Conservation (phyloP, 345 rosid species). For the Hibiscus mutabilis region DNA sequence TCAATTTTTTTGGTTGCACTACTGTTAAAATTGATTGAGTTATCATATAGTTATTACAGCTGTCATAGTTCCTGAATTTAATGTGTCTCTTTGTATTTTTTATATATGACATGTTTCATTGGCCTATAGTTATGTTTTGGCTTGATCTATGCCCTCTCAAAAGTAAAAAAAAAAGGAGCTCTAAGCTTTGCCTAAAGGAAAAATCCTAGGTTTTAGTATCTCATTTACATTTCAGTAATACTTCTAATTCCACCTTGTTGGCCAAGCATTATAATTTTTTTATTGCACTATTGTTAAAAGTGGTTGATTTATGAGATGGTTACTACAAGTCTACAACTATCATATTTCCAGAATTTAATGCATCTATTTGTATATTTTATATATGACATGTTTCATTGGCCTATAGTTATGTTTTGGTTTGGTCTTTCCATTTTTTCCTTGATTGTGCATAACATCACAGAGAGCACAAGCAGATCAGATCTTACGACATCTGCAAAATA, state of each 20-base stretch:
- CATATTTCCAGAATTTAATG: neutral
- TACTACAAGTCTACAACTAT: neutral
- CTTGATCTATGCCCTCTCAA: neutral
- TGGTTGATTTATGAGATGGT: no score
- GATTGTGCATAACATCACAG: slow-evolving; percentile 38
- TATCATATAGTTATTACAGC: neutral
- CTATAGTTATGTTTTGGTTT: neutral
- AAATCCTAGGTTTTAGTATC: neutral
- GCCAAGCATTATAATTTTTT: neutral
- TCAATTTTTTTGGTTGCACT: neutral
- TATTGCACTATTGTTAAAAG: neutral
- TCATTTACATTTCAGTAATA: neutral
- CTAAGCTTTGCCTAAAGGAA: neutral
- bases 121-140: neutral
- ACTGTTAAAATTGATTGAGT: neutral
- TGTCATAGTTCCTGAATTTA: neutral
- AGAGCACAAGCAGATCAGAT: slow-evolving; percentile 92
- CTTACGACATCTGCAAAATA: slow-evolving; percentile 87
- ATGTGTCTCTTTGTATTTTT: neutral
- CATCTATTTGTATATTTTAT: neutral
- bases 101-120: neutral
- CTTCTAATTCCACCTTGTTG: neutral
- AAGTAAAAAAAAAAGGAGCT: neutral
- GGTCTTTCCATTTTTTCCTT: neutral
- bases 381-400: neutral